phyloP scores from a whole-genome alignment of 768 basidiomycete species.

The Rhizopogon vesiculosus region DNA sequence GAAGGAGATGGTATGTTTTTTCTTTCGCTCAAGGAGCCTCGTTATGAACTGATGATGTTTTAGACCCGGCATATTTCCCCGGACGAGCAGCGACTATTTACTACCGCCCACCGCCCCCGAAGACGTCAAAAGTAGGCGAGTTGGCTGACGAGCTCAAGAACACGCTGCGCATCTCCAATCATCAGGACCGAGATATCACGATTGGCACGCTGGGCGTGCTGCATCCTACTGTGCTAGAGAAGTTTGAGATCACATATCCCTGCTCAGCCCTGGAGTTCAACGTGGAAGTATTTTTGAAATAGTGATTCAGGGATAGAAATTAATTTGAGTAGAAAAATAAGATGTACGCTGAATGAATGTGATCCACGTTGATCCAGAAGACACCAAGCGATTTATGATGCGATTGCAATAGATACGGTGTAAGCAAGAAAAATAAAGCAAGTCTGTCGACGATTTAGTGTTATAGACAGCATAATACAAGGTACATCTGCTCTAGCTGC shows the following conservation, averaged over 20 bases:
- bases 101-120: conserved; percentile 54
- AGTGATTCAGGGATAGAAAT: conserved; percentile 15
- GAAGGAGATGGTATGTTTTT: conserved; percentile 69
- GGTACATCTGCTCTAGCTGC: neutral
- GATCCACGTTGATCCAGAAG: neutral
- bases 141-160: conserved; percentile 41
- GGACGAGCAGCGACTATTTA: conserved; percentile 90
- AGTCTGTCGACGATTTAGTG: neutral
- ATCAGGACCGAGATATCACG: conserved; percentile 48
- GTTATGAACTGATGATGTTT: conserved; percentile 3
- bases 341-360: conserved; percentile 3
- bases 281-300: conserved; percentile 90
- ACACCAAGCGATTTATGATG: neutral
- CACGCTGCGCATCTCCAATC: conserved; percentile 26
- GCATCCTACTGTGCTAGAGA: conserved; percentile 86
- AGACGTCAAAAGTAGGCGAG: conserved; percentile 3
- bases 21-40: neutral
- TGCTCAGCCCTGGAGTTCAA: conserved; percentile 95
- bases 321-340: neutral
- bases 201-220: conserved; percentile 93
- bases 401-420: neutral
- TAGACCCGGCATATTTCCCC: conserved; percentile 93
- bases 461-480: neutral
- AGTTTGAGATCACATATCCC: conserved; percentile 92
- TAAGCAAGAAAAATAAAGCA: conserved; percentile 1